These are phyloP conservation scores for Pythium oligandrum DNA, from an alignment of 352 stramenopile genomes.

Conservation along the genomic window DNA sequence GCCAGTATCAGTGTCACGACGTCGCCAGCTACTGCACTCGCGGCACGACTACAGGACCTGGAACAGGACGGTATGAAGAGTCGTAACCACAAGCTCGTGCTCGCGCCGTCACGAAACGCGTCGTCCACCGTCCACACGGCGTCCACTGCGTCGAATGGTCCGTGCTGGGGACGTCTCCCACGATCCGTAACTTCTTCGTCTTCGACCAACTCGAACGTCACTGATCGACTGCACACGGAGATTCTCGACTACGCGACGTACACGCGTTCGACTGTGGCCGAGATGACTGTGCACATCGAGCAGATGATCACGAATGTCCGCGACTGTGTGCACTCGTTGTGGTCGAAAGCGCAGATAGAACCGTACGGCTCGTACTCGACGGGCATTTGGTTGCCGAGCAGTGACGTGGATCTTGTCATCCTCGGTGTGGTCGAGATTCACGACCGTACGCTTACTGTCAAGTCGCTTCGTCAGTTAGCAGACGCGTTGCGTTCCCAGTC, in stretches of 20 bases:
- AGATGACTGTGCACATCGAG: slow-evolving; percentile 80
- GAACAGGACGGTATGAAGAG: slow-evolving; percentile 62
- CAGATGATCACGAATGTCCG: slow-evolving; percentile 78
- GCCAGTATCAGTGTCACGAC: no score
- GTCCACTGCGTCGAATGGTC: no score
- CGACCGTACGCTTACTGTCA: slow-evolving; percentile 46
- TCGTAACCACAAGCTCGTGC: slow-evolving; percentile 62
- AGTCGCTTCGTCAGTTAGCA: slow-evolving; percentile 53
- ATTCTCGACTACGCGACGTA: slow-evolving; percentile 77
- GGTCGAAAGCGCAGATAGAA: slow-evolving; percentile 71
- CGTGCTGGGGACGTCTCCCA: no score
- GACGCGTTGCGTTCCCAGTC: slow-evolving; percentile 48
- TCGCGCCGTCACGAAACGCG: slow-evolving; percentile 26
- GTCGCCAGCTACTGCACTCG: background rate
- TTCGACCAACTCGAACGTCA: no score
- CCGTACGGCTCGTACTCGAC: slow-evolving; percentile 85
- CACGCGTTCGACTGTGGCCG: slow-evolving; percentile 60
- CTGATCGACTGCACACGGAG: slow-evolving; percentile 58
- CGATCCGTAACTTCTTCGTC: no score
- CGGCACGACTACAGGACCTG: slow-evolving; percentile 15
- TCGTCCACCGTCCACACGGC: no score
- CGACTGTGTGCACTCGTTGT: slow-evolving; percentile 58
- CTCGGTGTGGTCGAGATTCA: slow-evolving; percentile 61
- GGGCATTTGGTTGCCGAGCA: slow-evolving; percentile 83
- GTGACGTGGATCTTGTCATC: slow-evolving; percentile 84